Evolutionary conservation across 1,139 yeast genomes (phyloP).

Genomic region (Protomyces inundatus): DNA sequence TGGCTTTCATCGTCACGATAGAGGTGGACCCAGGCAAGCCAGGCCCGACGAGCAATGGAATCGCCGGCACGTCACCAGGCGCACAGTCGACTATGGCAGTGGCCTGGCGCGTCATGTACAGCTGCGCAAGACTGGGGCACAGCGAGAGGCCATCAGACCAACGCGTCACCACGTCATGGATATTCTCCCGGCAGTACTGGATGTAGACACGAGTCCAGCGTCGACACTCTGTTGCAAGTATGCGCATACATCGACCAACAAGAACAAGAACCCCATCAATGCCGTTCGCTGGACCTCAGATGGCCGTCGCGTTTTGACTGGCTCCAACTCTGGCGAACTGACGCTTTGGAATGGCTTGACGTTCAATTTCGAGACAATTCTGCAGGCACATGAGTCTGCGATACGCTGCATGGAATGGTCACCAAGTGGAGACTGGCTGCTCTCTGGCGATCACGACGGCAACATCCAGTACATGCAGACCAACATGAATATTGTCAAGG

Average conservation of each 20-base stretch:
- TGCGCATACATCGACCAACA: constrained; percentile 85
- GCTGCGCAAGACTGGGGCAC: constrained; percentile 35
- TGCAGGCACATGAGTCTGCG: constrained; percentile 94
- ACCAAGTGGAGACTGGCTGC: constrained; percentile 89
- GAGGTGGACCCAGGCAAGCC: no score
- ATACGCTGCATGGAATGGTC: constrained; percentile 74
- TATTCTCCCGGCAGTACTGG: constrained; percentile 57
- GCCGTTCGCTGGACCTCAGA: constrained; percentile 95
- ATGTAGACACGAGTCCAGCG: constrained; percentile 46
- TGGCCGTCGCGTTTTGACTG: constrained; percentile 83
- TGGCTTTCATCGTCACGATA: no score
- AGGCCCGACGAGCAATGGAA: no score
- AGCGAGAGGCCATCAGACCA: constrained; percentile 58
- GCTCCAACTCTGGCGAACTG: constrained; percentile 90
- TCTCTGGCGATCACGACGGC: constrained; percentile 92
- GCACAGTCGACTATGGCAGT: constrained; percentile 86
- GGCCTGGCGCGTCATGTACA: constrained; percentile 67
- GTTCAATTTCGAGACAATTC: constrained; percentile 90
- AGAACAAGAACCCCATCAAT: constrained; percentile 85
- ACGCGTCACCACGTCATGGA: constrained; percentile 71
- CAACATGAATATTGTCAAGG: constrained; percentile 90
- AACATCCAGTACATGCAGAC: constrained; percentile 94
- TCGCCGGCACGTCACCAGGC: constrained; percentile 41
- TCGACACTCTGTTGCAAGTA: constrained; percentile 71
- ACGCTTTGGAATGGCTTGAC: constrained; percentile 96